A percentile compares a stretch with the other conserved stretches of the same genome.
Conservation (phyloP, 495 filamentous ascomycete species). For the Talaromyces trachyspermus region DNA sequence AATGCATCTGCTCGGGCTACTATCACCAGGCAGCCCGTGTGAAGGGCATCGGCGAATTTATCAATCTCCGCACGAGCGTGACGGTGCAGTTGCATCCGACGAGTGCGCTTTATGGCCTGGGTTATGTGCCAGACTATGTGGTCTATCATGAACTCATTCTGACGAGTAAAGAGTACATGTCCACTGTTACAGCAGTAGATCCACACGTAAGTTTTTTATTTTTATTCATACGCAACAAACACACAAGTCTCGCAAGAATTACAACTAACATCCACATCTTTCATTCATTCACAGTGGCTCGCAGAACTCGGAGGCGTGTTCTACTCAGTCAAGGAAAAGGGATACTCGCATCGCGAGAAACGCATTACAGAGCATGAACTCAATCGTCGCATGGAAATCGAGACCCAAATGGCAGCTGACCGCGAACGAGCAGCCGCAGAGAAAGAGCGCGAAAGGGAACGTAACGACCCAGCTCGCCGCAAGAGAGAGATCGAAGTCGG, state of each 20-base stretch:
- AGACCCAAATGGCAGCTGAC: slow-evolving; percentile 86
- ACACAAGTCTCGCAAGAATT: background rate
- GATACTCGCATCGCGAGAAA: slow-evolving; percentile 84
- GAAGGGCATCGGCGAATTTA: slow-evolving; percentile 94
- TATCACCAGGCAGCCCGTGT: slow-evolving; percentile 98
- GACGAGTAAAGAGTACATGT: slow-evolving; percentile 98
- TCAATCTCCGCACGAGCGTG: slow-evolving; percentile 91
- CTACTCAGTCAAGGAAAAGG: slow-evolving; percentile 97
- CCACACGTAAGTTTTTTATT: slow-evolving; percentile 54
- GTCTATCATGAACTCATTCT: slow-evolving; percentile 98
- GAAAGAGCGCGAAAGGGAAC: slow-evolving; percentile 46
- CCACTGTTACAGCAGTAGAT: slow-evolving; percentile 91
- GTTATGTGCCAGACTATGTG: slow-evolving; percentile 93
- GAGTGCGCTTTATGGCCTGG: slow-evolving; percentile 82
- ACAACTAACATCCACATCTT: slow-evolving; percentile 4
- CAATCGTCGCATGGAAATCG: slow-evolving; percentile 91
- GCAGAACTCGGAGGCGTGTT: slow-evolving; percentile 98
- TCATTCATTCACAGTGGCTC: slow-evolving; percentile 85
- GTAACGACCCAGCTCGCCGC: slow-evolving; percentile 27
- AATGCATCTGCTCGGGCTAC: slow-evolving; percentile 95
- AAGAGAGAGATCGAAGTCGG: slow-evolving; percentile 35
- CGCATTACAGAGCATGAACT: slow-evolving; percentile 90
- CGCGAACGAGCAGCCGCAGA: slow-evolving; percentile 54
- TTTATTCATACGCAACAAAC: background rate
- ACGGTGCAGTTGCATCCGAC: slow-evolving; percentile 93